These are phyloP conservation scores for Xenoacremonium recifei DNA, from an alignment of 2,329 filamentous ascomycete genomes.

Conservation along the genomic window DNA sequence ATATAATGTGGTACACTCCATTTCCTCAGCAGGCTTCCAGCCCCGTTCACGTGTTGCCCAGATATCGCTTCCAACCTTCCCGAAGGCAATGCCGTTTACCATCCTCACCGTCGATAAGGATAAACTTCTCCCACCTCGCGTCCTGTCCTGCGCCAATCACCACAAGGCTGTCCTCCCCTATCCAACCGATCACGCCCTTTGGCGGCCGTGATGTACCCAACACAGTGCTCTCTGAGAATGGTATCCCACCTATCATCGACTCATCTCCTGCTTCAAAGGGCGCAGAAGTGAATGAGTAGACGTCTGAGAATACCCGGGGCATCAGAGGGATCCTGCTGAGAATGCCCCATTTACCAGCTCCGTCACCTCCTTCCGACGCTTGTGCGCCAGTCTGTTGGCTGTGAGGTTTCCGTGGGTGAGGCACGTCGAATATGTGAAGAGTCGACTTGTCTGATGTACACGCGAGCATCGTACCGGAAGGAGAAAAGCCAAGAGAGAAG, in stretches of 20 bases:
- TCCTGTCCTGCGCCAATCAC: conserved; percentile 79
- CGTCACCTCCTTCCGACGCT: conserved; percentile 44
- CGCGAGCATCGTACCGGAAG: conserved; percentile 74
- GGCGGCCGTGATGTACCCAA: conserved; percentile 58
- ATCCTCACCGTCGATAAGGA: conserved; percentile 65
- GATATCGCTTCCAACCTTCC: conserved; percentile 81
- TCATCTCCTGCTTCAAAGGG: conserved; percentile 86
- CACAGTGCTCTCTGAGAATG: conserved; percentile 43
- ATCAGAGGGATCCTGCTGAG: conserved; percentile 80
- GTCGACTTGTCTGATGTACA: conserved; percentile 97
- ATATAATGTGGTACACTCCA: conserved; percentile 9
- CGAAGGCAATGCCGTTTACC: conserved; percentile 65
- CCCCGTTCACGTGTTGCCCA: conserved; percentile 46
- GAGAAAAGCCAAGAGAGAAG: conserved; percentile 85
- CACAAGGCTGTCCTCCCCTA: conserved; percentile 68
- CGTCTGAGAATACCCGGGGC: conserved; percentile 83
- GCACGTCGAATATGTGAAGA: conserved; percentile 88
- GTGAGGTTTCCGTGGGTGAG: conserved; percentile 48
- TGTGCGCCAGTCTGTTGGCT: conserved; percentile 27
- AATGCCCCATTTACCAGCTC: conserved; percentile 79
- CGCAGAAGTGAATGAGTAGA: conserved; percentile 79
- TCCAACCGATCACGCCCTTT: conserved; percentile 87
- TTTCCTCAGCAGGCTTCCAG: neutral
- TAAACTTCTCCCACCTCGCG: conserved; percentile 85
- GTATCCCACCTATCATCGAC: conserved; percentile 44